Conservation (phyloP, 768 basidiomycete genomes). For the Boletus barrowsii region DNA sequence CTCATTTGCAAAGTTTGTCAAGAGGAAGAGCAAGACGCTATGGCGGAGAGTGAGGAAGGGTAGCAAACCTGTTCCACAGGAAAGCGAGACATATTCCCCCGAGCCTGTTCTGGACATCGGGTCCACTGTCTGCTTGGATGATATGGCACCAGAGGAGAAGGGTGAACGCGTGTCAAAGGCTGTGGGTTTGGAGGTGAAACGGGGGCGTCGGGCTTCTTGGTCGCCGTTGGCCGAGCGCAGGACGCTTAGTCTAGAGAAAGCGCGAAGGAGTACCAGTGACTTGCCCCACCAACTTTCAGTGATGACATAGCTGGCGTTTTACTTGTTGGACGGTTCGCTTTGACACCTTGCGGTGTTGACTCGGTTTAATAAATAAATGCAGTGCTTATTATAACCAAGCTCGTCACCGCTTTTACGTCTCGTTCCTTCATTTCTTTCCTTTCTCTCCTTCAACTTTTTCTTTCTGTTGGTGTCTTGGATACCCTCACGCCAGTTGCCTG, state of each 20-base stretch:
- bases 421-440: not conserved
- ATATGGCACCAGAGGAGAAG: conserved; percentile 2
- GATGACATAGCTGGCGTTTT: conserved; percentile 59
- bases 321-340: not conserved
- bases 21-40: conserved; percentile 35
- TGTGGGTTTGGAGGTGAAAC: conserved; percentile 9
- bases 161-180: not conserved
- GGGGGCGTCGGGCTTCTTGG: conserved; percentile 24
- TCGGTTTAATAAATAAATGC: too few relatives aligned
- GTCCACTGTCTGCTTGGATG: conserved; percentile 23
- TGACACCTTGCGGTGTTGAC: too few relatives aligned
- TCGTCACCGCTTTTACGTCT: too few relatives aligned
- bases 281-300: conserved; percentile 43
- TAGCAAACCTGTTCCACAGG: conserved; percentile 14
- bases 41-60: conserved; percentile 51
- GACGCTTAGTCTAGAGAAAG: conserved; percentile 8
- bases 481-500: not conserved
- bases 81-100: conserved; percentile 2
- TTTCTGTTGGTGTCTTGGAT: not conserved
- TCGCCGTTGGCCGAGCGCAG: conserved; percentile 23
- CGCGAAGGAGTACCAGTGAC: conserved; percentile 26
- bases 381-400: too few relatives aligned
- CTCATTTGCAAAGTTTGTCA: conserved; percentile 49
- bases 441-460: not conserved
- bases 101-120: conserved; percentile 21